These are phyloP conservation scores for Globisporangium sylvaticum DNA, from an alignment of 352 stramenopile genomes.

Conservation along the genomic window DNA sequence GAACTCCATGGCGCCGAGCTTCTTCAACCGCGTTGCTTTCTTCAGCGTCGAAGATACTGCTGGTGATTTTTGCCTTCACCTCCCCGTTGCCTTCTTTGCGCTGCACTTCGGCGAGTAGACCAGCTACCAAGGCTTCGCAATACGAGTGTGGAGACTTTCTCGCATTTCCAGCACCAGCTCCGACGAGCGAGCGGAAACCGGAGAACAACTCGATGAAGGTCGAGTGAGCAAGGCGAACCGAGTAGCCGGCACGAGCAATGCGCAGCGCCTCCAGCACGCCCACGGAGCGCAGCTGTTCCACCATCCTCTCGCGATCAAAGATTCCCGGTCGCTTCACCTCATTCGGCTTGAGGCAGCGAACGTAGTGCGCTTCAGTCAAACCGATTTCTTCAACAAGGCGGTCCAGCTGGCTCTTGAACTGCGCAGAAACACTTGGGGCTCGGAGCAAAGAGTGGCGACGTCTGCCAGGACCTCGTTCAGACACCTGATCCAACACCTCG, in stretches of 20 bases:
- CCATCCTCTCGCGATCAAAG: constrained; percentile 85
- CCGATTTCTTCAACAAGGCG: constrained; percentile 93
- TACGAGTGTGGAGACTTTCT: constrained; percentile 30
- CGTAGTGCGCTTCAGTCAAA: constrained; percentile 95
- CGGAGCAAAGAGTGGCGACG: constrained; percentile 53
- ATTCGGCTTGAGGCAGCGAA: constrained; percentile 99
- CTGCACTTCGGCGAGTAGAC: constrained; percentile 8
- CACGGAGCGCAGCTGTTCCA: constrained; percentile 96
- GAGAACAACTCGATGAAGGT: constrained; percentile 87
- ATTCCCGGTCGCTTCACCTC: constrained; percentile 73
- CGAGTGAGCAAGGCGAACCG: constrained; percentile 90
- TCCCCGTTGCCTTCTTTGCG: constrained; percentile 3
- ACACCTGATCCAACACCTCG: constrained; percentile 38
- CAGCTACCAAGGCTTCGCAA: constrained; percentile 5
- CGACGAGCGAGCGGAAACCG: constrained; percentile 46
- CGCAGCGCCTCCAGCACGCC: constrained; percentile 95
- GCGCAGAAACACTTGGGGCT: constrained; percentile 76
- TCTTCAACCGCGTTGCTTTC: not conserved
- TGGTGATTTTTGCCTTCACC: not conserved
- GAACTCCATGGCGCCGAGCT: constrained; percentile 33
- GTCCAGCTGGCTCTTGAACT: constrained; percentile 94
- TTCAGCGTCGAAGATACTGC: constrained; percentile 3
- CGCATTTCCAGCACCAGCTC: constrained; percentile 11
- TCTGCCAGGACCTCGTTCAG: constrained; percentile 21
- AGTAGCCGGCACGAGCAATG: constrained; percentile 94